Conservation (phyloP, 2,329 filamentous ascomycete species). For the Aspergillus amoenus region DNA sequence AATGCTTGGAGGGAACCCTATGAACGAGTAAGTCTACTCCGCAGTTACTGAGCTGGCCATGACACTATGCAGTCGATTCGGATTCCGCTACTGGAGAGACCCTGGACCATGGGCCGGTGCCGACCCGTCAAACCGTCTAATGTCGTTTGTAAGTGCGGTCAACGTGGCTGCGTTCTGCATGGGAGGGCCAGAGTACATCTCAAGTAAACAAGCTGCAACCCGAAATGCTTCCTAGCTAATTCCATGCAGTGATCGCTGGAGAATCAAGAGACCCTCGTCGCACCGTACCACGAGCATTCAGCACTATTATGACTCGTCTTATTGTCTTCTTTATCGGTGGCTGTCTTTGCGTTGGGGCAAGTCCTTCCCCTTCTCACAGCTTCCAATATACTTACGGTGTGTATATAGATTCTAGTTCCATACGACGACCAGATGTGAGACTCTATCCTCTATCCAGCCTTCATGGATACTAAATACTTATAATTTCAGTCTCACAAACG, state of each 20-base stretch:
- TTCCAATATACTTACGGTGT: neutral
- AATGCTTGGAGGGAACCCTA: slow-evolving; percentile 3
- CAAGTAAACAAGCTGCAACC: neutral
- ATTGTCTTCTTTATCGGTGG: slow-evolving; percentile 6
- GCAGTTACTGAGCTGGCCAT: neutral
- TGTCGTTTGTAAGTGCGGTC: slow-evolving; percentile 3
- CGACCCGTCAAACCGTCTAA: neutral
- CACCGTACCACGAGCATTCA: neutral
- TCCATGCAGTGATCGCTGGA: neutral
- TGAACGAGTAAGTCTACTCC: neutral
- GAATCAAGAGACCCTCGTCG: neutral
- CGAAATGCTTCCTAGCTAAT: neutral
- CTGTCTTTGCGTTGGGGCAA: neutral
- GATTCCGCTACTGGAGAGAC: slow-evolving; percentile 2
- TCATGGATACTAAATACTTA: neutral
- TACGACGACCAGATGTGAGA: neutral
- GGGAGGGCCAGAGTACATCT: slow-evolving; percentile 7
- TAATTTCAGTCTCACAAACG: neutral
- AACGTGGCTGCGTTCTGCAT: slow-evolving; percentile 3
- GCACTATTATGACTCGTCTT: slow-evolving; percentile 1
- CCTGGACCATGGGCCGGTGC: neutral
- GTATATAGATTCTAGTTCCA: slow-evolving; percentile 1
- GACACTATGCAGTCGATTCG: neutral
- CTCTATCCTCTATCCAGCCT: neutral
- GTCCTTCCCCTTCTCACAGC: neutral